A percentile compares a stretch with the other conserved stretches of the same genome.
Evolutionary conservation across 768 basidiomycete species (phyloP).

Genomic region (Tubosaeta sp.): DNA sequence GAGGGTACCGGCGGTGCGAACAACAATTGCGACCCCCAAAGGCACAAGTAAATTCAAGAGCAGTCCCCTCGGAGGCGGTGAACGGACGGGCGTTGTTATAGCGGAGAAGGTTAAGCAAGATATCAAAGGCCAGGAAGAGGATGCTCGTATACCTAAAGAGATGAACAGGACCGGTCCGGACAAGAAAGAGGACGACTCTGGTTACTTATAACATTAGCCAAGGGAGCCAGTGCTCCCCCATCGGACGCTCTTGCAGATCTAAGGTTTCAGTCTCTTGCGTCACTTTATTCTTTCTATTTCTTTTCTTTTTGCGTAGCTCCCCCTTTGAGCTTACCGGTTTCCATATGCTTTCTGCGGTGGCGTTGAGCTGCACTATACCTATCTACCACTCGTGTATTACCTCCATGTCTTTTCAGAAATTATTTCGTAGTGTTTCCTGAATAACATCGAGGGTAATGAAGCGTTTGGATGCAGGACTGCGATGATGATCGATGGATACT

Average conservation of each 20-base stretch:
- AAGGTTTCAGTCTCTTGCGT: neutral
- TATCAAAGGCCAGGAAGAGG: conserved; percentile 19
- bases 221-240: neutral
- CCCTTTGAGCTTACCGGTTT: neutral
- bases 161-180: conserved; percentile 33
- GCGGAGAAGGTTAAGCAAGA: conserved; percentile 46
- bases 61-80: conserved; percentile 54
- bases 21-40: conserved; percentile 30
- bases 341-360: conserved; percentile 11
- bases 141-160: conserved; percentile 33
- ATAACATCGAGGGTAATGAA: neutral
- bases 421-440: neutral
- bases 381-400: neutral
- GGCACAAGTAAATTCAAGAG: conserved; percentile 66
- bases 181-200: conserved; percentile 30
- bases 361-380: conserved; percentile 13
- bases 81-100: conserved; percentile 41
- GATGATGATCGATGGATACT: neutral
- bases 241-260: neutral
- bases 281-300: neutral
- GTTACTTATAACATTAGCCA: conserved; percentile 21
- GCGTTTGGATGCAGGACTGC: neutral
- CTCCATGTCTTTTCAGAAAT: neutral
- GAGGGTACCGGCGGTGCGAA: conserved; percentile 9
- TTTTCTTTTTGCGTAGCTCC: neutral